Evolutionary conservation across 345 rosid genomes (phyloP), one percentile per base, ranked within the genome.

Genomic region (Populus alba): DNA sequence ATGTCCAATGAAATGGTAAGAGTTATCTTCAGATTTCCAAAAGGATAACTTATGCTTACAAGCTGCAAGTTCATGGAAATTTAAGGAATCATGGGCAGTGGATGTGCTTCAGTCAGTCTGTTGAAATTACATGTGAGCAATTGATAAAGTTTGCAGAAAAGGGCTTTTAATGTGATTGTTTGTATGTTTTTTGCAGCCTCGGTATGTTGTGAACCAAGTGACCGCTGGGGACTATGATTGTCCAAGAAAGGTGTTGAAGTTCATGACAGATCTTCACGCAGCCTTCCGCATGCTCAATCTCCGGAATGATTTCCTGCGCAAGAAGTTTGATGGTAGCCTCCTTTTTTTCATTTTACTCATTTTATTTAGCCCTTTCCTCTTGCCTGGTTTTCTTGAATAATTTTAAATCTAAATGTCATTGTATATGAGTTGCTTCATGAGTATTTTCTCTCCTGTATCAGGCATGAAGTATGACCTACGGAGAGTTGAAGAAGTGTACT

Each of bases 1-100:
- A 87, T 92, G 95, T 94, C 98, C 62, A 96, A 90, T 84, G 99
- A 95, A 79, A 84, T 95, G 97, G 98, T 95, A 87, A 75, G 94
- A 77, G 20, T 63, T 71, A 53, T 73, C 35, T 67, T 65, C 27
- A 11, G 25, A 75, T 63, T 33, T 25, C 18, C 11, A 3, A 20
- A 33, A 7, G 7, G 12, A 11, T 49, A 38, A 35, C 38, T 31
- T 51, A 31, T 20, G 25, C 68, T 12, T 70, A 29, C 69, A 59
- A 59, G 8, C 61, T 57, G 51, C 18, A 47, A 15, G 51, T 15
- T 13, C 51, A 11, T 47, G 51, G 18, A 47, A 47, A 47, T 47
- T 47, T 47, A 47, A 47, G 16, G 51, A 47, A 47, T 3, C 18
- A 47, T 47, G 51, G 51, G 5, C 51, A 47, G 51, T 47, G 51